Evolutionary conservation across 2,329 filamentous ascomycete genomes (phyloP).

Genomic region (Exophiala viscosa): DNA sequence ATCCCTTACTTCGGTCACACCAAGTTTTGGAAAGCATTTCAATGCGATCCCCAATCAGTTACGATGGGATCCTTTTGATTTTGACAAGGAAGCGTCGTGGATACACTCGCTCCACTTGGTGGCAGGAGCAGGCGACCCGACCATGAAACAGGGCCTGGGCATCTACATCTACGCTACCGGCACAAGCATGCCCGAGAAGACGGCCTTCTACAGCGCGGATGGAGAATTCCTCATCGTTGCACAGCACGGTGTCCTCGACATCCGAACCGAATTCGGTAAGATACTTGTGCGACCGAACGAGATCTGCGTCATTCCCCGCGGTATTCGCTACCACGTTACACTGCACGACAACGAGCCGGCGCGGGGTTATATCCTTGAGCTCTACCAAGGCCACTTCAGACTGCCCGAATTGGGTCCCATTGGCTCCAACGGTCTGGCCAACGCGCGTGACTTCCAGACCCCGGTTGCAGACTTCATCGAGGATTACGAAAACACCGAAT

Average conservation of each 20-base stretch:
- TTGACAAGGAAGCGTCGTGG: conserved; percentile 65
- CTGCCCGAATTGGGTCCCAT: conserved; percentile 71
- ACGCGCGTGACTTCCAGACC: conserved; percentile 69
- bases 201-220: conserved; percentile 81
- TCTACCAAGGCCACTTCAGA: conserved; percentile 68
- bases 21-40: conserved; percentile 56
- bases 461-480: conserved; percentile 67
- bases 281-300: conserved; percentile 74
- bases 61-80: conserved; percentile 73
- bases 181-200: conserved; percentile 67
- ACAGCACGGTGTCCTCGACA: conserved; percentile 69
- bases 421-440: conserved; percentile 70
- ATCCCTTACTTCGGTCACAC: conserved; percentile 41
- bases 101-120: conserved; percentile 67
- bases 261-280: conserved; percentile 72
- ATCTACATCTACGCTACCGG: conserved; percentile 79
- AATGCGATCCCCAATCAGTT: conserved; percentile 77
- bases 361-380: conserved; percentile 70
- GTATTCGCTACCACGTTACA: conserved; percentile 69
- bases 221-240: conserved; percentile 74
- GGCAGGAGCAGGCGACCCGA: conserved; percentile 74
- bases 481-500: conserved; percentile 48
- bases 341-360: conserved; percentile 59
- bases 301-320: conserved; percentile 71
- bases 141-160: conserved; percentile 72